Percentiles rank a stretch among this genome's conserved stretches.
Evolutionary conservation across 768 basidiomycete genomes (phyloP).

Genomic region (Mycena sanguinolenta): DNA sequence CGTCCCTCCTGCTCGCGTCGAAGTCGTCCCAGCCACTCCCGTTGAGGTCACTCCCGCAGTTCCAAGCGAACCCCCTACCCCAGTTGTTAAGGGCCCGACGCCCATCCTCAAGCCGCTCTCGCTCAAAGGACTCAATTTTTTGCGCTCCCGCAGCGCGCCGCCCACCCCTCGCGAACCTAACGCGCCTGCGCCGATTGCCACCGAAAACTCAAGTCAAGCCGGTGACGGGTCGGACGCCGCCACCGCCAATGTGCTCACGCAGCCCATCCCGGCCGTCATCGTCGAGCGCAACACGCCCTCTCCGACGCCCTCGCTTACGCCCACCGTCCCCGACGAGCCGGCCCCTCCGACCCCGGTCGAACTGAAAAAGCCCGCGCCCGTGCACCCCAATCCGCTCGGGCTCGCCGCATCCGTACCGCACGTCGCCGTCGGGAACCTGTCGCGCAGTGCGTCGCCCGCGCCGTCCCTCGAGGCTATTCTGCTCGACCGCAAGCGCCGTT

Average conservation of each 20-base stretch:
- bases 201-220: background rate
- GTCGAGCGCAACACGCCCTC: conserved; percentile 45
- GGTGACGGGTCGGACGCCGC: background rate
- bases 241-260: too few species aligned
- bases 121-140: conserved; percentile 62
- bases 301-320: conserved; percentile 36
- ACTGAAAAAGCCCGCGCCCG: conserved; percentile 29
- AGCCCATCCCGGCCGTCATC: conserved; percentile 37
- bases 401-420: conserved; percentile 40
- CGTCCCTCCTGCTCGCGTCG: conserved; percentile 53
- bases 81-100: conserved; percentile 32
- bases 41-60: conserved; percentile 36
- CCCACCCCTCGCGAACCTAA: conserved; percentile 60
- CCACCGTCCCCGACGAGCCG: conserved; percentile 35
- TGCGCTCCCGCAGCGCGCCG: conserved; percentile 71
- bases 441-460: conserved; percentile 60
- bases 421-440: conserved; percentile 9
- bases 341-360: conserved; percentile 2
- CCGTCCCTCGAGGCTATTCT: conserved; percentile 77
- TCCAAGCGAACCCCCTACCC: conserved; percentile 25
- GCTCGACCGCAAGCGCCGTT: conserved; percentile 74
- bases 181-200: conserved; percentile 26
- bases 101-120: conserved; percentile 56
- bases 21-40: conserved; percentile 37
- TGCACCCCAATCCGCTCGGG: conserved; percentile 22